Conservation (phyloP, 352 stramenopile genomes). For the Phytophthora pisi region DNA sequence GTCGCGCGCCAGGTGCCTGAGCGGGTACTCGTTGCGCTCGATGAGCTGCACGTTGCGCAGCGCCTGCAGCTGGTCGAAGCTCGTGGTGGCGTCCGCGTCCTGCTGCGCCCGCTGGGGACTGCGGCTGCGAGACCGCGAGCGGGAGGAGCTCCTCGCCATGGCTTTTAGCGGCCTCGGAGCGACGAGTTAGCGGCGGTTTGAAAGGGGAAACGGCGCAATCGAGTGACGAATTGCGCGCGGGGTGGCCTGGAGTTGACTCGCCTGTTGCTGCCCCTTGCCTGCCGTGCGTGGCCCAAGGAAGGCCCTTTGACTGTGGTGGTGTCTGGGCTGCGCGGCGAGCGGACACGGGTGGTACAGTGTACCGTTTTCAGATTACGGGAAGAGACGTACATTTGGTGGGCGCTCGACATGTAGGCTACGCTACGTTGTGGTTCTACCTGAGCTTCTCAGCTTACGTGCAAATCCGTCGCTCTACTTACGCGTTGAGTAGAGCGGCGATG, state of each 20-base stretch:
- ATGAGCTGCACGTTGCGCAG: slow-evolving; percentile 70
- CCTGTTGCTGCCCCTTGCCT: too few relatives aligned
- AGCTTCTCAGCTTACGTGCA: neutral
- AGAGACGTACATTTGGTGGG: neutral
- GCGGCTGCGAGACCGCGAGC: neutral
- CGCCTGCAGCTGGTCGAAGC: slow-evolving; percentile 71
- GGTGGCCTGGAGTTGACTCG: too few relatives aligned
- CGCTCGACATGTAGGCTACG: too few relatives aligned
- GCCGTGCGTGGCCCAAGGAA: neutral
- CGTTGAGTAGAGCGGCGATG: neutral
- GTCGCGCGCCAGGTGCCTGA: slow-evolving; percentile 54
- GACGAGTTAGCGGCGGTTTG: neutral
- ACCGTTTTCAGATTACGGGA: neutral
- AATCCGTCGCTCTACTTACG: neutral
- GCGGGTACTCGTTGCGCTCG: slow-evolving; percentile 73
- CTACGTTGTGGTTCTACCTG: too few relatives aligned
- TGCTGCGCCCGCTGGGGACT: neutral
- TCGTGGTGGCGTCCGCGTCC: slow-evolving; percentile 5
- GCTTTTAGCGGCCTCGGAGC: neutral
- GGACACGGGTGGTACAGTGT: neutral
- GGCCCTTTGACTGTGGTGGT: neutral
- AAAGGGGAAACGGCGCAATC: neutral
- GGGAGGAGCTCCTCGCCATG: neutral
- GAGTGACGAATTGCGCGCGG: neutral
- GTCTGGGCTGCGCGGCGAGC: neutral